Percentiles rank a stretch among this genome's conserved stretches.
These are phyloP conservation scores for Ephemerocybe angulata DNA, from an alignment of 768 basidiomycete genomes.

Conservation along the genomic window DNA sequence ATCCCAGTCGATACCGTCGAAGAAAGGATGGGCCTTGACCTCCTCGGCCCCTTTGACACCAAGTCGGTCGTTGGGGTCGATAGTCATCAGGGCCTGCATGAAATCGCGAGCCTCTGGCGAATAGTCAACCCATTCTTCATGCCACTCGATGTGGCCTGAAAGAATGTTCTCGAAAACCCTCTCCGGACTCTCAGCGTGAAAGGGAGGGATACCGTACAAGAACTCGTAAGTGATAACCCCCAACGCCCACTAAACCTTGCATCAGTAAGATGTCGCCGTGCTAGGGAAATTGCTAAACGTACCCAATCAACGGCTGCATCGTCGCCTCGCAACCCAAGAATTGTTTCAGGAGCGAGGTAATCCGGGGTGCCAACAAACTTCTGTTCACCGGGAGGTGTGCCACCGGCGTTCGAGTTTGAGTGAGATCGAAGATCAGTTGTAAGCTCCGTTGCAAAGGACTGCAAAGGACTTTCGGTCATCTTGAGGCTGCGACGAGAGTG, in stretches of 20 bases:
- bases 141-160: slow-evolving; percentile 92
- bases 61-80: slow-evolving; percentile 74
- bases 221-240: slow-evolving; percentile 99
- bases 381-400: slow-evolving; percentile 75
- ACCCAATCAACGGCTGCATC: slow-evolving; percentile 98
- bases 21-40: slow-evolving; percentile 89
- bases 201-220: slow-evolving; percentile 93
- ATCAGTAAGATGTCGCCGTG: slow-evolving; percentile 11
- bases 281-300: slow-evolving; percentile 25
- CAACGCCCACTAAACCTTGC: slow-evolving; percentile 80
- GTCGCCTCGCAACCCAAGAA: slow-evolving; percentile 91
- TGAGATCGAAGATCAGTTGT: slow-evolving; percentile 82
- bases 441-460: slow-evolving; percentile 83
- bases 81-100: slow-evolving; percentile 80
- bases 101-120: slow-evolving; percentile 87
- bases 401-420: slow-evolving; percentile 50
- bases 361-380: slow-evolving; percentile 98
- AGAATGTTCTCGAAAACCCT: slow-evolving; percentile 98
- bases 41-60: slow-evolving; percentile 88
- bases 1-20: slow-evolving; percentile 90
- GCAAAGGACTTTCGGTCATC: slow-evolving; percentile 72
- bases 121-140: slow-evolving; percentile 87
- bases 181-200: slow-evolving; percentile 96
- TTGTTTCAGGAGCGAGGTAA: slow-evolving; percentile 93
- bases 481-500: slow-evolving; percentile 45